Conservation (phyloP, 192 early-diverging fungal genomes). For the Thoreauomyces humboldtii region DNA sequence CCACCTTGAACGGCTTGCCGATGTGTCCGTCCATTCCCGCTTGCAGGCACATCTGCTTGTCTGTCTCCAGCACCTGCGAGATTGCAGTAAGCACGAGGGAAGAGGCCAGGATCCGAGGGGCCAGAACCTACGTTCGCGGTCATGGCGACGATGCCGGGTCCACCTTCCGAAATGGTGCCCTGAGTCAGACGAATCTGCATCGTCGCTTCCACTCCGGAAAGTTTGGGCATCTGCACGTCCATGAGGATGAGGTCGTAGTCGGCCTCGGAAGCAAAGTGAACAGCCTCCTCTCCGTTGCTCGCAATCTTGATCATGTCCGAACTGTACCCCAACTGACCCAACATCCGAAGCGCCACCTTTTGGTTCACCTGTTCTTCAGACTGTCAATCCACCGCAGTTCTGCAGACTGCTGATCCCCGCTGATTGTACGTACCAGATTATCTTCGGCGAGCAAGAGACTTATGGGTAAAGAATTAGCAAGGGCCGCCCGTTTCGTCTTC, state of each 20-base stretch:
- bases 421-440: no score
- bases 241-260: constrained; percentile 13
- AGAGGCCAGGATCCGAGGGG: no score
- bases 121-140: constrained; percentile 30
- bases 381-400: no score
- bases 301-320: background rate
- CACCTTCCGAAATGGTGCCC: background rate
- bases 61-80: constrained; percentile 14
- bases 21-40: constrained; percentile 32
- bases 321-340: constrained; percentile 1
- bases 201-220: constrained; percentile 28
- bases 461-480: constrained; percentile 17
- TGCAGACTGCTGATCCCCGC: no score
- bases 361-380: constrained; percentile 16
- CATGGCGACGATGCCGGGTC: constrained; percentile 25
- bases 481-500: background rate
- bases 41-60: constrained; percentile 17
- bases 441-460: constrained; percentile 26
- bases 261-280: background rate
- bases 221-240: constrained; percentile 24
- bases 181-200: constrained; percentile 8
- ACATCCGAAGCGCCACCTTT: constrained; percentile 16
- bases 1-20: constrained; percentile 22
- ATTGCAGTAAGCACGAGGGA: no score
- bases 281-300: constrained; percentile 23